These are phyloP conservation scores for Claviceps africana DNA, from an alignment of 2,329 filamentous ascomycete genomes.

Conservation along the genomic window DNA sequence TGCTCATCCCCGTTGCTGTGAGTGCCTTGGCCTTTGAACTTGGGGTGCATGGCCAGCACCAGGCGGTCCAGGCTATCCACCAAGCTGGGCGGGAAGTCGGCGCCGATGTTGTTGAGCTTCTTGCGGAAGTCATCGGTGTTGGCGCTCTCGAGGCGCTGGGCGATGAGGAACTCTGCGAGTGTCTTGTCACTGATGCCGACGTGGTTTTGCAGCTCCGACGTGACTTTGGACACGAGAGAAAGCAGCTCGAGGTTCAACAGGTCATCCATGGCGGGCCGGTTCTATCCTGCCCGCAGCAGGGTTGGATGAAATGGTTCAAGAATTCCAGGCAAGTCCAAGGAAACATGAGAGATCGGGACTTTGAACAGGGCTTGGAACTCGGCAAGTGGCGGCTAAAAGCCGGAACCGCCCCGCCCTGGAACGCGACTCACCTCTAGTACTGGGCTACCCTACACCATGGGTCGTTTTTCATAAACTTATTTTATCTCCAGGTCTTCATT, in stretches of 20 bases:
- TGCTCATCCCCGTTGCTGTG: conserved; percentile 26
- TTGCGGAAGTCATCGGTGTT: conserved; percentile 60
- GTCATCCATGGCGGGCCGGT: conserved; percentile 57
- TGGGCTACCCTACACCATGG: background rate
- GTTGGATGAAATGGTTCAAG: background rate
- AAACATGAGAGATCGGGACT: background rate
- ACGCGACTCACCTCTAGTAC: background rate
- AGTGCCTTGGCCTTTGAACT: conserved; percentile 50
- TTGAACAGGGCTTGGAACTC: background rate
- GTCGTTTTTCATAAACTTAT: background rate
- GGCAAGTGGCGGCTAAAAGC: background rate
- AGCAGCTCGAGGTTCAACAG: conserved; percentile 82
- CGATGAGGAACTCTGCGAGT: conserved; percentile 90
- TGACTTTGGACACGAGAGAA: conserved; percentile 87
- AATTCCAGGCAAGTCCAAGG: background rate
- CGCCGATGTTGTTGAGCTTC: conserved; percentile 61
- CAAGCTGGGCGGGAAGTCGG: conserved; percentile 71
- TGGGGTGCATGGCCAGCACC: conserved; percentile 80
- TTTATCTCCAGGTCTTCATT: background rate
- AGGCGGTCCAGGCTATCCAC: conserved; percentile 85
- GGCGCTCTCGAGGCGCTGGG: conserved; percentile 65
- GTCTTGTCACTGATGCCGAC: conserved; percentile 86
- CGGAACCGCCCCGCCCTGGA: no score
- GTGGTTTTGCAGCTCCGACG: conserved; percentile 88
- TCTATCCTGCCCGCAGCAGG: conserved; percentile 7